Conservation (phyloP, 225 moss, liverwort and hornwort genomes). For the Thuidium tamariscinum region DNA sequence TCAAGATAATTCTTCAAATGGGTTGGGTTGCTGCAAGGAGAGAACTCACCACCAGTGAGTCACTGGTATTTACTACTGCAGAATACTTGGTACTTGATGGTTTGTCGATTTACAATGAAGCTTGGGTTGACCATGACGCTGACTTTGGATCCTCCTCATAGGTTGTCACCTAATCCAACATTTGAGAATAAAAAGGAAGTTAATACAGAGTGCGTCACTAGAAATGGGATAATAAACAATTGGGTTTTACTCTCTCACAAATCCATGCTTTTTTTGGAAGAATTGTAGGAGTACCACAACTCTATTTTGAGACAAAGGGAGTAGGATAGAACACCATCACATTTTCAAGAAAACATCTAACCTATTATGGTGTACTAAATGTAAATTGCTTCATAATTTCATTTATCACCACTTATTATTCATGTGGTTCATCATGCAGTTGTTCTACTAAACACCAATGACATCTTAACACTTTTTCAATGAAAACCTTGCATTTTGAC, state of each 20-base stretch:
- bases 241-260: not conserved
- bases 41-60: not conserved
- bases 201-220: too few relatives aligned
- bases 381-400: not conserved
- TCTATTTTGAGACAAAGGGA: too few relatives aligned
- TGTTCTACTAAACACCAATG: not conserved
- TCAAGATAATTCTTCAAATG: not conserved
- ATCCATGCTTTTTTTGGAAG: too few relatives aligned
- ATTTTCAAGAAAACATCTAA: not conserved
- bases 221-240: not conserved
- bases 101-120: conserved; percentile 39
- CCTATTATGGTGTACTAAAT: not conserved
- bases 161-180: conserved; percentile 24
- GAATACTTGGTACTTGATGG: conserved; percentile 42
- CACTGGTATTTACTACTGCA: conserved; percentile 33
- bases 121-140: conserved; percentile 39
- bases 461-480: not conserved
- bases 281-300: too few relatives aligned
- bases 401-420: rapidly evolving
- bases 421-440: not conserved
- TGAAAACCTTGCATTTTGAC: too few relatives aligned
- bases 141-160: conserved; percentile 33
- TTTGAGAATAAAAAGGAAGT: too few relatives aligned
- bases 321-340: not conserved
- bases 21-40: not conserved